Evolutionary conservation across 495 filamentous ascomycete genomes (phyloP), one percentile per base, ranked within the genome.

Genomic region (Aspergillus cristatus): DNA sequence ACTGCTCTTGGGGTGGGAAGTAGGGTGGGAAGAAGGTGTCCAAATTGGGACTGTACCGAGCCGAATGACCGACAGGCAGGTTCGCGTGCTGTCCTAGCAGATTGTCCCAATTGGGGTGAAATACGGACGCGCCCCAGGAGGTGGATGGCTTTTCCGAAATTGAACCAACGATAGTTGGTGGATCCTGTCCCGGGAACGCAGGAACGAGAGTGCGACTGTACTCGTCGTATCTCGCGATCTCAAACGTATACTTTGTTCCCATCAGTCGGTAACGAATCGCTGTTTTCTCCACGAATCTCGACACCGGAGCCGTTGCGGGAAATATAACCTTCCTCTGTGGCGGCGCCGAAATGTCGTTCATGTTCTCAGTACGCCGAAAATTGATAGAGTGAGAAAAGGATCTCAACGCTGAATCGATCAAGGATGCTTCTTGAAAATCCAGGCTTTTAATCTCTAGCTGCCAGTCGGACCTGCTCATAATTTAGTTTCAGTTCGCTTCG

Each of bases 191-290:
- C 6, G 18, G 34, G 16, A n/a, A 28, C 6, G 18, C 28, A 2
- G 36, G 14, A 15, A 37, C 18, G n/a, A 34, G 18, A 17, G 43
- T 37, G 13, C 45, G 55, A 17, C 43, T 44, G 55, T 76, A 79
- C 15, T 53, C 60, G 35, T 74, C 75, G 42, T 75, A 74, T 5
- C 76, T 57, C 12, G 71, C 57, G 14, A 82, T 55, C 40, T 82
- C 72, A 3, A 81, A 49, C 3, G 74, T 58, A 36, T 74, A 77
- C 1, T 62, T 58, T 0, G 70, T 71, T 3, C 55, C 44, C 34
- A 61, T 66, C 28, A 77, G 50, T 7, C 50, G 53, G 34, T 71
- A 76, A 13, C 56, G 57, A 22, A 77, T 51, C 1, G 72, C 53
- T 0, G 71, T 67, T 43, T 73, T 76, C 14, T 76, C 63, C 1